A percentile compares a stretch with the other conserved stretches of the same genome.
Evolutionary conservation across 805 yeast species (phyloP).

Genomic region (Saturnispora sanitii): DNA sequence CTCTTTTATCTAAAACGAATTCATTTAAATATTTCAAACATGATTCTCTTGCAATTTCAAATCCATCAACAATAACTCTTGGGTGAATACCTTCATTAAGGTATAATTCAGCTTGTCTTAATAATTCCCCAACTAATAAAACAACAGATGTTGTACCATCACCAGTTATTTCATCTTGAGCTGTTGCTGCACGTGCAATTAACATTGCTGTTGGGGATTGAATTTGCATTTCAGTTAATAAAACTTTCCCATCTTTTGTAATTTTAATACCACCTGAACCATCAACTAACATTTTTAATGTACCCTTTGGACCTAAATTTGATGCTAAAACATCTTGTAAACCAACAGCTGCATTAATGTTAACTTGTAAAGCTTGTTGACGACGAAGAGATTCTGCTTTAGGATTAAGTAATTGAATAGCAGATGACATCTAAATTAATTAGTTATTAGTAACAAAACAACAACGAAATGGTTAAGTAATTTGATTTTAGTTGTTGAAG

Average conservation of each 20-base stretch:
- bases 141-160: constrained; percentile 98
- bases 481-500: neutral
- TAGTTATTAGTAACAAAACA: neutral
- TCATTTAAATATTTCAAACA: constrained; percentile 58
- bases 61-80: constrained; percentile 87
- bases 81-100: constrained; percentile 95
- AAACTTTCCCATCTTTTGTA: constrained; percentile 94
- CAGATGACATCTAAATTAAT: constrained; percentile 35
- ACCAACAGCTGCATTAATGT: constrained; percentile 94
- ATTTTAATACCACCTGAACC: constrained; percentile 93
- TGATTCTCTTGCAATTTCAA: constrained; percentile 78
- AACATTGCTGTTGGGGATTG: constrained; percentile 82
- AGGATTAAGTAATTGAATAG: constrained; percentile 85
- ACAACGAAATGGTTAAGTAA: too few species aligned
- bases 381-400: constrained; percentile 96
- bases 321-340: constrained; percentile 85
- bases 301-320: constrained; percentile 94
- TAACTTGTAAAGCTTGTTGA: constrained; percentile 90
- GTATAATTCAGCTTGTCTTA: constrained; percentile 89
- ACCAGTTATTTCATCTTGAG: constrained; percentile 98
- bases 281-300: constrained; percentile 91
- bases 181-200: constrained; percentile 96
- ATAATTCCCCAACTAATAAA: constrained; percentile 83
- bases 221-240: constrained; percentile 93
- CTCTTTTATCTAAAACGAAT: constrained; percentile 40